Conservation (phyloP, 2,329 filamentous ascomycete genomes). For the Aspergillus clavatus region DNA sequence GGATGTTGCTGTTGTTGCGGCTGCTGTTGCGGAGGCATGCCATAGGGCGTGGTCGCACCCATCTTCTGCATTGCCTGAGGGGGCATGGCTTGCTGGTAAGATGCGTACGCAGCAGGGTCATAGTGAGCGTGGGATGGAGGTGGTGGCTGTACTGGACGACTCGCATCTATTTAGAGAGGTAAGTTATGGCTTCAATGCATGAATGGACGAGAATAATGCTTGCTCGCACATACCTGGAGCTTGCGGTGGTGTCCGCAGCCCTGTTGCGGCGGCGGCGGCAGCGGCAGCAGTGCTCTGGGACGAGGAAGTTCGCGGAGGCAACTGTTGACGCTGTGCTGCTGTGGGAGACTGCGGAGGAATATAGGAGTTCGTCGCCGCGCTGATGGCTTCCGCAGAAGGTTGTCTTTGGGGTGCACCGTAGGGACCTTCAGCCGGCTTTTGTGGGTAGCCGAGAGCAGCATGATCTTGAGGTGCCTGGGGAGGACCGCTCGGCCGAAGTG, state of each 20-base stretch:
- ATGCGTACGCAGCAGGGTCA: slow-evolving; percentile 40
- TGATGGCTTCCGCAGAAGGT: slow-evolving; percentile 39
- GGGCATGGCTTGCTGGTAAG: slow-evolving; percentile 30
- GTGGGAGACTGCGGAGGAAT: slow-evolving; percentile 45
- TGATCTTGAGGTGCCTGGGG: slow-evolving; percentile 41
- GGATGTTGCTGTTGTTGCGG: too few species aligned
- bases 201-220: background rate
- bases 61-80: slow-evolving; percentile 26
- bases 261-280: slow-evolving; percentile 46
- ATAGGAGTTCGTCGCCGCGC: slow-evolving; percentile 40
- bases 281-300: slow-evolving; percentile 46
- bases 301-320: slow-evolving; percentile 44
- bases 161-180: slow-evolving; percentile 27
- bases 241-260: slow-evolving; percentile 43
- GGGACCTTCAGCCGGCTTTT: slow-evolving; percentile 33
- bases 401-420: slow-evolving; percentile 35
- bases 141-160: slow-evolving; percentile 38
- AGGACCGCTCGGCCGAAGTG: slow-evolving; percentile 54
- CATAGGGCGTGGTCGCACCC: slow-evolving; percentile 22
- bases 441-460: slow-evolving; percentile 31
- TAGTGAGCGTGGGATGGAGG: slow-evolving; percentile 45
- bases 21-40: slow-evolving; percentile 25
- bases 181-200: background rate
- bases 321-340: slow-evolving; percentile 39
- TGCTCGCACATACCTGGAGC: slow-evolving; percentile 37